phyloP scores from a whole-genome alignment of 345 rosid species.

The Cochlearia excelsa region DNA sequence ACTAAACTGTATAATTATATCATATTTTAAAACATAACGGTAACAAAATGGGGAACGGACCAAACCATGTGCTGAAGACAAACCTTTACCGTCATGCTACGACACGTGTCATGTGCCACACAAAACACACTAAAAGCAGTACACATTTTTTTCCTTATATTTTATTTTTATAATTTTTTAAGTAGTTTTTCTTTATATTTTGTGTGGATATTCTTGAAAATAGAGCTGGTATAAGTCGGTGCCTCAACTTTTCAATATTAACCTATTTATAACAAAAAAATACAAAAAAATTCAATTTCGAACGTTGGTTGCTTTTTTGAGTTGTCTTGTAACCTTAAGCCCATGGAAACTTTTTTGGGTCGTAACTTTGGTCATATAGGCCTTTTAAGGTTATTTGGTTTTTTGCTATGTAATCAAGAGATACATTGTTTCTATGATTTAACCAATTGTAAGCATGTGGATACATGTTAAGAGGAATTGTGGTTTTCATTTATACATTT shows the following conservation, averaged over 20 bases:
- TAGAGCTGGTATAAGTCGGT: conserved; percentile 35
- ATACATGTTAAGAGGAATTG: too few relatives aligned
- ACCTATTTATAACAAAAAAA: conserved; percentile 1
- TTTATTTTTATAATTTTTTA: background rate
- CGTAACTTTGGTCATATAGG: background rate
- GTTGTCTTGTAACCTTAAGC: conserved; percentile 13
- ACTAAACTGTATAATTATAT: too few relatives aligned
- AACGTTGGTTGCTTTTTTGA: conserved; percentile 24
- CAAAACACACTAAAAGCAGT: conserved; percentile 23
- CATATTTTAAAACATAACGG: too few relatives aligned
- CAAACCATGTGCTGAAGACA: conserved; percentile 35
- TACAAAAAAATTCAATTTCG: background rate
- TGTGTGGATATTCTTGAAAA: conserved; percentile 32
- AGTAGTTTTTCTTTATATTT: background rate
- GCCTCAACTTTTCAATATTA: conserved; percentile 27
- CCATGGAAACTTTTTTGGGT: conserved; percentile 24
- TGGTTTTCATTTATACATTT: too few relatives aligned
- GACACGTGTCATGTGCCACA: conserved; percentile 34
- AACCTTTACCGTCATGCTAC: conserved; percentile 38
- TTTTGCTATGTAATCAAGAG: background rate
- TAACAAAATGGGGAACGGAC: background rate
- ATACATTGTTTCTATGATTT: too few relatives aligned
- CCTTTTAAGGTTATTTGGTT: background rate
- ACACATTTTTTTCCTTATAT: background rate
- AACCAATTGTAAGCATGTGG: too few relatives aligned